A percentile compares a stretch with the other conserved stretches of the same genome.
Conservation (phyloP, 2,329 filamentous ascomycete genomes). For the Emmonsiellopsis sp. region DNA sequence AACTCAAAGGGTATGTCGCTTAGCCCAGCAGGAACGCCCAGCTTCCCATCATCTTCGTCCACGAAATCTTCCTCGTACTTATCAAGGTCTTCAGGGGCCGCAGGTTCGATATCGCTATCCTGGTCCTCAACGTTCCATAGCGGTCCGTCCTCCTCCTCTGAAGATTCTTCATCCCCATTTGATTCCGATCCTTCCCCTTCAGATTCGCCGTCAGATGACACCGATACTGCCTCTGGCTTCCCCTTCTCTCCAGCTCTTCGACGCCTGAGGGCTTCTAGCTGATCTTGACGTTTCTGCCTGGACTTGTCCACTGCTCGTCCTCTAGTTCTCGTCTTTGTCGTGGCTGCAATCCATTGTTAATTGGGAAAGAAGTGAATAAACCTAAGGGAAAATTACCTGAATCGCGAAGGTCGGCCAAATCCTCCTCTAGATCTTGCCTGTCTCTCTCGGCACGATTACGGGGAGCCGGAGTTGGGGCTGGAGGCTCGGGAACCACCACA, state of each 20-base stretch:
- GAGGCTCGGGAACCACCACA: not conserved
- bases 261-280: slow-evolving; percentile 34
- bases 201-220: slow-evolving; percentile 15
- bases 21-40: slow-evolving; percentile 46
- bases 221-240: slow-evolving; percentile 14
- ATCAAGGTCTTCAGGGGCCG: slow-evolving; percentile 36
- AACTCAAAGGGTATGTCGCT: slow-evolving; percentile 59
- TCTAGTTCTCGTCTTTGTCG: slow-evolving; percentile 31
- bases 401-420: slow-evolving; percentile 35
- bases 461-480: slow-evolving; percentile 19
- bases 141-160: slow-evolving; percentile 10
- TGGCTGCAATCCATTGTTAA: slow-evolving; percentile 19
- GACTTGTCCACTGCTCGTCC: slow-evolving; percentile 30
- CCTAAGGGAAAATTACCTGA: slow-evolving; percentile 22
- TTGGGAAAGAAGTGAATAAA: not conserved
- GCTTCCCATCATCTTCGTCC: slow-evolving; percentile 47
- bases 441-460: slow-evolving; percentile 21
- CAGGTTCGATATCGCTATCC: slow-evolving; percentile 23
- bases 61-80: slow-evolving; percentile 57
- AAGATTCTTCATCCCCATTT: not conserved
- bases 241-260: slow-evolving; percentile 31
- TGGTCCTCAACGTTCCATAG: slow-evolving; percentile 20
- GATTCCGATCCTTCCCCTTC: slow-evolving; percentile 10
- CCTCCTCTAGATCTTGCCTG: slow-evolving; percentile 34
- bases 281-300: slow-evolving; percentile 28